Percentiles rank a stretch among this genome's conserved stretches.
Evolutionary conservation across 305 asterid species (phyloP).

Genomic region (Fraxinus latifolia): DNA sequence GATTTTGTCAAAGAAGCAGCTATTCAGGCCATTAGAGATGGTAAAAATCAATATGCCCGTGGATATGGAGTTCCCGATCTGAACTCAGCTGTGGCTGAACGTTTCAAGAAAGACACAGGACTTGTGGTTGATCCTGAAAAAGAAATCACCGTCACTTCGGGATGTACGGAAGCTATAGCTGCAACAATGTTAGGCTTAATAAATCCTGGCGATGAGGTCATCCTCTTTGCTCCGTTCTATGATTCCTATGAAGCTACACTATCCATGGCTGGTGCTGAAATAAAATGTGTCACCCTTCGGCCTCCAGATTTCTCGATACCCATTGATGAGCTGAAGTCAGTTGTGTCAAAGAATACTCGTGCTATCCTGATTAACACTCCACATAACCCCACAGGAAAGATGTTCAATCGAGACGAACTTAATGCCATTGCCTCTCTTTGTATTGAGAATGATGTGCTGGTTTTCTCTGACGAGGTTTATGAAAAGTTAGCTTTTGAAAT

Average conservation of each 20-base stretch:
- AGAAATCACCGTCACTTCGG: constrained; percentile 78
- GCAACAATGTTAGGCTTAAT: constrained; percentile 86
- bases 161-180: constrained; percentile 92
- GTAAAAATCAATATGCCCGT: constrained; percentile 91
- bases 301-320: constrained; percentile 83
- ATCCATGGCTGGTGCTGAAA: constrained; percentile 89
- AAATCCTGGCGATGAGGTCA: constrained; percentile 89
- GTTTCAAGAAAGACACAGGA: constrained; percentile 76
- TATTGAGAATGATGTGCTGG: constrained; percentile 72
- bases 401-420: constrained; percentile 75
- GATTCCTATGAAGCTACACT: constrained; percentile 92
- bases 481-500: constrained; percentile 84
- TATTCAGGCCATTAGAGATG: constrained; percentile 67
- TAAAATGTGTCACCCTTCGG: constrained; percentile 59
- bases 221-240: constrained; percentile 87
- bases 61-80: constrained; percentile 90
- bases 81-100: constrained; percentile 72
- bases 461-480: constrained; percentile 80
- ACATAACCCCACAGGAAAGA: constrained; percentile 92
- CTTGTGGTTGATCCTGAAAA: constrained; percentile 71
- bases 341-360: constrained; percentile 66
- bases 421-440: constrained; percentile 57
- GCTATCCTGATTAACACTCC: constrained; percentile 85
- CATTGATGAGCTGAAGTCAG: constrained; percentile 69
- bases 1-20: constrained; percentile 94